Evolutionary conservation across 2,329 filamentous ascomycete species (phyloP), one percentile per base, ranked within the genome.

Genomic region (Pseudogymnoascus sp.): DNA sequence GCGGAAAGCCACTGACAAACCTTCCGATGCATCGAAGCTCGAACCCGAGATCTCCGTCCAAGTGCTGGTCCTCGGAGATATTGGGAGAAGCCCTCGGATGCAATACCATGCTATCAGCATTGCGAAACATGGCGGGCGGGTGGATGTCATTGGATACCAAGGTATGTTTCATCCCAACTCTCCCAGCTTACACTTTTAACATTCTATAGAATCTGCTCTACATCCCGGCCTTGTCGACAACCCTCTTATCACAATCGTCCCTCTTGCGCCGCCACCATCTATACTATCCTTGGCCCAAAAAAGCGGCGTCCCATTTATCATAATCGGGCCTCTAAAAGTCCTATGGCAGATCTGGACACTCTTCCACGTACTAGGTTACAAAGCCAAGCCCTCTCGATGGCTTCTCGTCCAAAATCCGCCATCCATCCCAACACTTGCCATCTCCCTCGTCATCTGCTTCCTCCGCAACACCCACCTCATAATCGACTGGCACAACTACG

Each of bases 401-500:
- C 88, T 97, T 73, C 83, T 98, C 7, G 89, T 97, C 21, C 90
- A 90, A 79, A 99, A 98, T 71, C 95, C 95, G 6, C 95, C 95
- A 0, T 95, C 93, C 0, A 96, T 98, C 65, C 95, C 95, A 0
- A 96, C 92, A 0, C 84, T 99, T 21, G 84, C 88, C 62, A 80
- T 97, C 39, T 89, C 91, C 14, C 81, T 87, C 21, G 67, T 93
- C 3, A 81, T 91, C 60, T 90, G 90, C 71, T 84, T 87, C 69
- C 75, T 96, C 61, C 88, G 95, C 61, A 88, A 90, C 69, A 96
- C 90, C 41, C 85, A 85, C 64, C 83, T 99, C 3, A 82, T 98
- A 66, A 90, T 98, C 63, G 95, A 99, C 79, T 99, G 95, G 95
- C 95, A 99, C 79, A 99, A 99, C 77, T 98, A 97, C 76, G 95